These are phyloP conservation scores for Calophaca sinica DNA, from an alignment of 306 rosid genomes.

Conservation along the genomic window DNA sequence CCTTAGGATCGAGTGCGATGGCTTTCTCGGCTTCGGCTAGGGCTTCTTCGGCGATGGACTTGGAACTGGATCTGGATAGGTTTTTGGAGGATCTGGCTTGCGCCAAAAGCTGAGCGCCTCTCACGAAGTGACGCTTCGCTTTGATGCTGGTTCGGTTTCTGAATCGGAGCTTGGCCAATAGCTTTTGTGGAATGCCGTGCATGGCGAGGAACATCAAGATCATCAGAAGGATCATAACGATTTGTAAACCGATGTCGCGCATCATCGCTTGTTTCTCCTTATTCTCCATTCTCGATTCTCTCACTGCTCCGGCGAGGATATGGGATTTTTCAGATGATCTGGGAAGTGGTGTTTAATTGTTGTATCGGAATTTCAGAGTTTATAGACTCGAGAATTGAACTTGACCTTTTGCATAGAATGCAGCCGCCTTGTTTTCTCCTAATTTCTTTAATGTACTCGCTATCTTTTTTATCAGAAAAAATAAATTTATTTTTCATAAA, in stretches of 20 bases:
- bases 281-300: constrained; percentile 5
- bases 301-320: constrained; percentile 4
- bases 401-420: not conserved
- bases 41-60: constrained; percentile 58
- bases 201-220: constrained; percentile 62
- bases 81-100: constrained; percentile 62
- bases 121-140: constrained; percentile 83
- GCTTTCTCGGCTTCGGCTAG: constrained; percentile 74
- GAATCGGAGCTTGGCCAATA: constrained; percentile 59
- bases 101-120: constrained; percentile 81
- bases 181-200: constrained; percentile 68
- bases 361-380: constrained; percentile 1
- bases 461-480: too few relatives aligned
- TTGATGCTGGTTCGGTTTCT: constrained; percentile 51
- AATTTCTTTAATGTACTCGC: too few relatives aligned
- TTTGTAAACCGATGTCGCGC: constrained; percentile 67
- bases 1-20: constrained; percentile 74
- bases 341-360: not conserved
- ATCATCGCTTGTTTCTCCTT: constrained; percentile 52
- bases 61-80: constrained; percentile 39
- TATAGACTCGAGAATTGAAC: not conserved
- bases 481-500: too few relatives aligned
- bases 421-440: constrained; percentile 41
- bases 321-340: not conserved
- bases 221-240: constrained; percentile 51